These are phyloP conservation scores for Xylariaceae sp. DNA, from an alignment of 2,329 filamentous ascomycete genomes.

Conservation along the genomic window DNA sequence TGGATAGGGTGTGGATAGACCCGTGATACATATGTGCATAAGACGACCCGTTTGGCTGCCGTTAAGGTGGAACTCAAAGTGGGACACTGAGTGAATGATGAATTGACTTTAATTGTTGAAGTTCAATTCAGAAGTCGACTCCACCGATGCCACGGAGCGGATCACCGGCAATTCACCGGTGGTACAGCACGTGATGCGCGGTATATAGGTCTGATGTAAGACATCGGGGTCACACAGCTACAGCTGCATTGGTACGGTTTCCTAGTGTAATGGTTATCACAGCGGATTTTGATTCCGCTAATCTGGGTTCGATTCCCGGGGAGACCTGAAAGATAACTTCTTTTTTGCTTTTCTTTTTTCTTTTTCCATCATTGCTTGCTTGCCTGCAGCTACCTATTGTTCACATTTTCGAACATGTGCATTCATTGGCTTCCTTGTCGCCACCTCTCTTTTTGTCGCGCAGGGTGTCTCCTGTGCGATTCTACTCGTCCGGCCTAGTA, in stretches of 20 bases:
- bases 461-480: too few relatives aligned
- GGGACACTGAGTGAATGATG: too few relatives aligned
- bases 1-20: too few relatives aligned
- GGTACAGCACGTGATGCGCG: not conserved
- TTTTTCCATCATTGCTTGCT: too few relatives aligned
- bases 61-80: too few relatives aligned
- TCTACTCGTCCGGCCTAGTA: not conserved
- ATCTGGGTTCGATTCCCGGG: conserved; percentile 24
- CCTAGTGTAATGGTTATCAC: conserved; percentile 25
- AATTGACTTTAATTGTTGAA: too few relatives aligned
- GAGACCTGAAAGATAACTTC: conserved; percentile 9
- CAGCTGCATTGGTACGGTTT: conserved; percentile 4
- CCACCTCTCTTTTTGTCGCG: not conserved
- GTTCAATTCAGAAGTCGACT: too few relatives aligned
- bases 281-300: conserved; percentile 23
- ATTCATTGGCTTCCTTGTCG: not conserved
- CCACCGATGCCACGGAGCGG: too few relatives aligned
- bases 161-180: too few relatives aligned
- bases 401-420: too few relatives aligned
- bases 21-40: not conserved
- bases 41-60: too few relatives aligned
- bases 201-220: not conserved
- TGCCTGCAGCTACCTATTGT: too few relatives aligned
- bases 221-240: conserved; percentile 3
- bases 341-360: not conserved